These are phyloP conservation scores for Porodaedalea pini DNA, from an alignment of 1,284 basidiomycete genomes.

Conservation along the genomic window DNA sequence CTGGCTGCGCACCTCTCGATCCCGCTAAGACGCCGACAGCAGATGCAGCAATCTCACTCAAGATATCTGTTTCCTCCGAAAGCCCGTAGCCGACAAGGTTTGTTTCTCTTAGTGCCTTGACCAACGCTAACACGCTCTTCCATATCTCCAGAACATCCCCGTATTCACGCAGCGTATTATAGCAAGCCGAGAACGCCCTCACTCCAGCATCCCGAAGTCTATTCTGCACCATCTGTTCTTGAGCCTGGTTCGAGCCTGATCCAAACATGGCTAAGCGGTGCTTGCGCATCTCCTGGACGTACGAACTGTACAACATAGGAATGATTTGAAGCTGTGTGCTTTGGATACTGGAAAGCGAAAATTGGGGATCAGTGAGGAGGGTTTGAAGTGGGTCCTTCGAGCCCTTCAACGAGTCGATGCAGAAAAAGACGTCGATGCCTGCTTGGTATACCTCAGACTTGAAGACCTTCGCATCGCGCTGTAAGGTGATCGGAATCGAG, in stretches of 20 bases:
- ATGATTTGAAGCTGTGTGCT: conserved; percentile 6
- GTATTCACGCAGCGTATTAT: not conserved
- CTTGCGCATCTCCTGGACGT: conserved; percentile 12
- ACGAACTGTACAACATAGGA: conserved; percentile 13
- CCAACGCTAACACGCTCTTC: conserved; percentile 7
- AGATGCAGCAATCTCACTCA: conserved; percentile 12
- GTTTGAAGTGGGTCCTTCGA: conserved; percentile 3
- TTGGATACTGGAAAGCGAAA: not conserved
- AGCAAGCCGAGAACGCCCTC: conserved; percentile 9
- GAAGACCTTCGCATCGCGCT: conserved; percentile 1
- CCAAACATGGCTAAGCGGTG: conserved; percentile 16
- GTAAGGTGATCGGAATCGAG: not conserved
- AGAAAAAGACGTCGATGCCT: conserved; percentile 19
- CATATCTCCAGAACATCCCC: conserved; percentile 9
- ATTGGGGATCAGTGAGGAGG: conserved; percentile 1
- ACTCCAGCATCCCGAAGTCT: conserved; percentile 13
- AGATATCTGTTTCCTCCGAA: conserved; percentile 9
- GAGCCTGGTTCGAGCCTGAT: conserved; percentile 11
- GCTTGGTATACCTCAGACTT: conserved; percentile 13
- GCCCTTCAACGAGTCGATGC: conserved; percentile 13
- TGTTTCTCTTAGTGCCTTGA: conserved; percentile 12
- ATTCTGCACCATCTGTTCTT: conserved; percentile 15
- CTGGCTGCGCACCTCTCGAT: not conserved
- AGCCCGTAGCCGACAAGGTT: conserved; percentile 6
- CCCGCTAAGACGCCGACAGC: not conserved